Base-by-base conservation (phyloP, 805 yeast species). In the Candida peoriensis region DNA sequence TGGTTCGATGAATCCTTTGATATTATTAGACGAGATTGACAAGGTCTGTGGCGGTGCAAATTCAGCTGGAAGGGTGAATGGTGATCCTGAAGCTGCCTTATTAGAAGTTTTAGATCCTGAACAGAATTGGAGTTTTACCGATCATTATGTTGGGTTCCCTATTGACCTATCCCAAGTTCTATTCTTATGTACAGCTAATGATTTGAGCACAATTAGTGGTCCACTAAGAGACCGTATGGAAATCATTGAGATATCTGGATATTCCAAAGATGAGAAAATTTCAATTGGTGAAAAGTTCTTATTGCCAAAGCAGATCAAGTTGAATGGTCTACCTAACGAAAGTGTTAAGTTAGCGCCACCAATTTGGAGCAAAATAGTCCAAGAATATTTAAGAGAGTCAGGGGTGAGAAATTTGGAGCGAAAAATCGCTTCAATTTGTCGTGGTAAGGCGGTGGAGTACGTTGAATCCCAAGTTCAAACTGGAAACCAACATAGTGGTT, bases 71-170 rank as follows among this genome's bases (percentile, higher is more conserved):
- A 64, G 67, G 42, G 60, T 72, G 25, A 78, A 79, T 47, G 96
- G 96, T 8, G 95, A 87, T 50, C 95, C 96, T 1, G 81, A 88
- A 13, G 94, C 95, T 23, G 96, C 95, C 0, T 65, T 87, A 47
- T 66, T 87, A 40, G 96, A 87, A 57, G 89, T 87, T 1, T 67
- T 87, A 41, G 96, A 87, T 51, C 96, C 96, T 0, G 96, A 87
- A 55, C 96, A 87, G 54, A 87, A 87, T 57, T 59, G 64, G 23
- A 66, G 74, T 21, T 87, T 86, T 58, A 74, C 72, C 24, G 96
- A 87, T 59, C 94, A 85, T 55, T 87, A 83, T 55, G 59, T 87
- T 35, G 93, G 93, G 5, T 81, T 87, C 60, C 95, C 95, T 0
- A 68, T 87, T 15, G 95, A 87, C 53, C 61, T 87, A 44, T 82